Percentiles rank a stretch among this genome's conserved stretches.
Conservation (phyloP, 148 eudicot genomes). For the Arbutus unedo region DNA sequence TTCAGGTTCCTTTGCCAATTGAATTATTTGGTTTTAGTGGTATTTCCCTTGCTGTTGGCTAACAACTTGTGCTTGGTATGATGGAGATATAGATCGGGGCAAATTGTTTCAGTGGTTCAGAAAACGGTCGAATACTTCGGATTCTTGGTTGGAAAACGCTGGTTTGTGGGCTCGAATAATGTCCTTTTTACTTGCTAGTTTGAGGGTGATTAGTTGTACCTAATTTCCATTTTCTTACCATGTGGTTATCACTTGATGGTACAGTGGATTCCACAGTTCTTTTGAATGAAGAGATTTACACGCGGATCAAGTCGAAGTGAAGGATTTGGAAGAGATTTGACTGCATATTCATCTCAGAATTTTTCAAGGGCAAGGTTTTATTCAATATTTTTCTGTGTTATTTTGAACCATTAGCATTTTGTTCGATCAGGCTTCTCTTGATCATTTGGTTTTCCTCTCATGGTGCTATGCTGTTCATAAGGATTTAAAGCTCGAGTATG, state of each 20-base stretch:
- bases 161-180: not conserved
- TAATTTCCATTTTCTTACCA: not conserved
- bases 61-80: not conserved
- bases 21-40: too few species aligned
- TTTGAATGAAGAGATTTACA: not conserved
- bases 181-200: not conserved
- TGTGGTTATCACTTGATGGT: not conserved
- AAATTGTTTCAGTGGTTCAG: not conserved
- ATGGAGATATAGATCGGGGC: not conserved
- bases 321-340: not conserved
- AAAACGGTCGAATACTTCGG: not conserved
- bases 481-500: not conserved
- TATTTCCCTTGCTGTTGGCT: not conserved
- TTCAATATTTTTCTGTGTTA: not conserved
- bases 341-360: not conserved
- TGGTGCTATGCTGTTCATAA: not conserved
- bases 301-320: not conserved
- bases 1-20: too few species aligned
- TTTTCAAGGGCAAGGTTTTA: not conserved
- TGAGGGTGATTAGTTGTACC: not conserved
- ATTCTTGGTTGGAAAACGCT: not conserved
- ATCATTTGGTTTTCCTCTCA: not conserved
- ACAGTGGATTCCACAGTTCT: not conserved
- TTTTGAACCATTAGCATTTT: not conserved
- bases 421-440: not conserved